Evolutionary conservation across 2,329 filamentous ascomycete genomes (phyloP).

Genomic region (Kalmusia sp.): DNA sequence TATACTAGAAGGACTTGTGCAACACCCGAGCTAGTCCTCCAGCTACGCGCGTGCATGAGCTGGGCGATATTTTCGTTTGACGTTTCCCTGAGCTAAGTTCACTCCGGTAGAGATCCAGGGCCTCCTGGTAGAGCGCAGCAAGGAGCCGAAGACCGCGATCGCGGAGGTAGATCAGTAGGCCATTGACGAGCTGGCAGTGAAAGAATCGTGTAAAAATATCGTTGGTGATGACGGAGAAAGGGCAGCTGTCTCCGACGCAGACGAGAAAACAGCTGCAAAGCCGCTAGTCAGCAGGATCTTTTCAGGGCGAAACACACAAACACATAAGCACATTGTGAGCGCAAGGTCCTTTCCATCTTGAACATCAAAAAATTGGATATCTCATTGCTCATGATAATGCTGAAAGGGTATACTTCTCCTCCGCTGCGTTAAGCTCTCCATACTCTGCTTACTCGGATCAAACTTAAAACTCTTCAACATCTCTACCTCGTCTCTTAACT

Average conservation of each 20-base stretch:
- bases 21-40: constrained; percentile 37
- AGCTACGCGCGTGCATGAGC: constrained; percentile 50
- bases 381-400: constrained; percentile 10
- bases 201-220: not conserved
- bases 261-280: too few species aligned
- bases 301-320: not conserved
- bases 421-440: constrained; percentile 5
- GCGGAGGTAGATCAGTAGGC: not conserved
- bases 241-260: too few species aligned
- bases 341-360: not conserved
- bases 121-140: constrained; percentile 10
- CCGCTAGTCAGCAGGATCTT: not conserved
- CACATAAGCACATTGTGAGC: not conserved
- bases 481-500: constrained; percentile 8
- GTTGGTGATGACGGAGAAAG: constrained; percentile 4
- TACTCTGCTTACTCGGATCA: constrained; percentile 8
- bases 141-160: not conserved
- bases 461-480: constrained; percentile 12
- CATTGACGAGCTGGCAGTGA: not conserved
- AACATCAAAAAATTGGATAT: constrained; percentile 1
- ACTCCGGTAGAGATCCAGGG: constrained; percentile 24
- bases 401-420: constrained; percentile 9
- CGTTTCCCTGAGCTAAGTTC: constrained; percentile 12
- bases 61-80: constrained; percentile 12
- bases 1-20: constrained; percentile 20